These are phyloP conservation scores for Punica granatum DNA, from an alignment of 345 rosid genomes.

Conservation along the genomic window DNA sequence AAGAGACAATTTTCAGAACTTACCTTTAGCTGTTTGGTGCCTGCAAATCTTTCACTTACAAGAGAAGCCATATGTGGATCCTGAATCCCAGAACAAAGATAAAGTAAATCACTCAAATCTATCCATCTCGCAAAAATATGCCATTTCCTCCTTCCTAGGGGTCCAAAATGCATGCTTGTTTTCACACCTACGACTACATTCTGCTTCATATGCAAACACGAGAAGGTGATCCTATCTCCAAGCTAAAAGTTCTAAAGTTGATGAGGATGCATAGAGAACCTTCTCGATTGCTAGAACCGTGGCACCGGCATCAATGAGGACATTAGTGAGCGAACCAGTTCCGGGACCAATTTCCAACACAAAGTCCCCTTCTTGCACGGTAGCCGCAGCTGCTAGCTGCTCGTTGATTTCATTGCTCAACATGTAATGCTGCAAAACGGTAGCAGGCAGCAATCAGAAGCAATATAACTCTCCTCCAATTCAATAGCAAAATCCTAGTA, in stretches of 20 bases:
- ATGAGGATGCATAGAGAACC: conserved; percentile 19
- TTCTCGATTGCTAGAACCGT: conserved; percentile 76
- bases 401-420: conserved; percentile 73
- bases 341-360: conserved; percentile 96
- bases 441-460: conserved; percentile 13
- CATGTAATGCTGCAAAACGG: conserved; percentile 81
- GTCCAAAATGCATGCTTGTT: not conserved
- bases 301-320: conserved; percentile 59
- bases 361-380: conserved; percentile 62
- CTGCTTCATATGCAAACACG: not conserved
- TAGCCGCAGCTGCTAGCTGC: conserved; percentile 46
- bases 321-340: conserved; percentile 84
- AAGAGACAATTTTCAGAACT: not conserved
- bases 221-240: not conserved
- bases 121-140: not conserved
- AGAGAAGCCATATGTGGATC: conserved; percentile 82
- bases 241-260: not conserved
- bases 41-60: conserved; percentile 60
- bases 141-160: not conserved
- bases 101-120: not conserved
- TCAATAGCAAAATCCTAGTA: not conserved
- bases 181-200: not conserved
- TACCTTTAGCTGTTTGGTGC: conserved; percentile 51
- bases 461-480: not conserved
- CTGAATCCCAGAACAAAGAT: conserved; percentile 24